Evolutionary conservation across 139 green algal species (phyloP).

Genomic region (Axilococcus clingmanii): DNA sequence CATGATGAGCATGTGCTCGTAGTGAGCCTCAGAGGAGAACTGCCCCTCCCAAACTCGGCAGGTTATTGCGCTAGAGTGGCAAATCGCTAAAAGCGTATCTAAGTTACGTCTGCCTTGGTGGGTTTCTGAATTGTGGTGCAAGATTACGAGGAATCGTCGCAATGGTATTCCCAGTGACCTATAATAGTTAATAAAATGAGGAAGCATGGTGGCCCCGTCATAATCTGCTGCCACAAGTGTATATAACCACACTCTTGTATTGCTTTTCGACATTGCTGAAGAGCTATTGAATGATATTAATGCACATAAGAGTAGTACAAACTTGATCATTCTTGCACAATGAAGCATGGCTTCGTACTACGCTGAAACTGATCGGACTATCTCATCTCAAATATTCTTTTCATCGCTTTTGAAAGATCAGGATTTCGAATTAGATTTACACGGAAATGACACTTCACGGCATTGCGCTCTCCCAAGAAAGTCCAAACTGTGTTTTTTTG

Average conservation of each 20-base stretch:
- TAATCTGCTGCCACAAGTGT: conserved; percentile 35
- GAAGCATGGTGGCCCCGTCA: conserved; percentile 28
- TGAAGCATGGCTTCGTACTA: no score
- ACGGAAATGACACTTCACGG: no score
- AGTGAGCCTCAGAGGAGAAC: conserved; percentile 20
- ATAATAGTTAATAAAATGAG: conserved; percentile 43
- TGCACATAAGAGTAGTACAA: no score
- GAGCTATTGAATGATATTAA: no score
- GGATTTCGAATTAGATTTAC: no score
- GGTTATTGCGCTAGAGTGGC: conserved; percentile 13
- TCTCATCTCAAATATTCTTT: no score
- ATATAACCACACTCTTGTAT: conserved; percentile 39
- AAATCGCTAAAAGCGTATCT: conserved; percentile 13
- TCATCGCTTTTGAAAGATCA: no score
- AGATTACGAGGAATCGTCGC: conserved; percentile 30
- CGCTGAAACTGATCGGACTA: no score
- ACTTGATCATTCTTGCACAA: no score
- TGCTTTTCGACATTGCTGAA: no score
- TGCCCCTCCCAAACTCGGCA: conserved; percentile 28
- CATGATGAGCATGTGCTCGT: conserved; percentile 15
- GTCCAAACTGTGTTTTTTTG: no score
- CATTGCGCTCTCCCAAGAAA: no score
- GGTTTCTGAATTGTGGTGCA: conserved; percentile 32
- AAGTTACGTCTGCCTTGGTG: conserved; percentile 5
- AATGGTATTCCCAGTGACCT: conserved; percentile 22